These are phyloP conservation scores for Fermentozyma sake DNA, from an alignment of 1,139 yeast genomes.

Conservation along the genomic window DNA sequence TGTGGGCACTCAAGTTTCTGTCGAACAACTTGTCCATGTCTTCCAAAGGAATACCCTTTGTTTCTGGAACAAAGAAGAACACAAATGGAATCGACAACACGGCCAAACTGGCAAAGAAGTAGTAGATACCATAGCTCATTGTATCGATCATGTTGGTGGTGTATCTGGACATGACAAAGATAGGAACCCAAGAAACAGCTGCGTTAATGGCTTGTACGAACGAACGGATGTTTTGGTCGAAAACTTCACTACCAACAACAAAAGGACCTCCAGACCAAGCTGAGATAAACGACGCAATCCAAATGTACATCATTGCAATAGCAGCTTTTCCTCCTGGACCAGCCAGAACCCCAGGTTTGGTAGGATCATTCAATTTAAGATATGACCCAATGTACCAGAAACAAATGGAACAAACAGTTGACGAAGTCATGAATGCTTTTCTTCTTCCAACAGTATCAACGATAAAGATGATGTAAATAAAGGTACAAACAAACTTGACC, in stretches of 20 bases:
- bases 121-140: constrained; percentile 40
- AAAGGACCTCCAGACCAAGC: constrained; percentile 47
- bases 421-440: constrained; percentile 35
- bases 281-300: constrained; percentile 40
- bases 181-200: constrained; percentile 41
- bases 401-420: constrained; percentile 33
- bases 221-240: constrained; percentile 39
- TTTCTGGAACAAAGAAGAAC: constrained; percentile 35
- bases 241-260: constrained; percentile 40
- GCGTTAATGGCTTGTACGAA: constrained; percentile 43
- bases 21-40: constrained; percentile 41
- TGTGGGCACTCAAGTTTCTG: constrained; percentile 9
- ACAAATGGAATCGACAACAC: constrained; percentile 32
- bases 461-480: constrained; percentile 32
- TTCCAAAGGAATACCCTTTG: constrained; percentile 40
- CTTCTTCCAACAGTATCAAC: constrained; percentile 39
- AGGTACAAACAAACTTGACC: constrained; percentile 35
- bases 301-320: constrained; percentile 40
- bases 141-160: constrained; percentile 38
- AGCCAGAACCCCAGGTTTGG: constrained; percentile 28
- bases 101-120: constrained; percentile 35
- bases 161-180: constrained; percentile 37
- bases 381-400: constrained; percentile 45
- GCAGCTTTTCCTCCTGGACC: constrained; percentile 45
- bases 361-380: constrained; percentile 35